A percentile compares a stretch with the other conserved stretches of the same genome.
Evolutionary conservation across 768 basidiomycete genomes (phyloP).

Genomic region (Polyporus arcularius): DNA sequence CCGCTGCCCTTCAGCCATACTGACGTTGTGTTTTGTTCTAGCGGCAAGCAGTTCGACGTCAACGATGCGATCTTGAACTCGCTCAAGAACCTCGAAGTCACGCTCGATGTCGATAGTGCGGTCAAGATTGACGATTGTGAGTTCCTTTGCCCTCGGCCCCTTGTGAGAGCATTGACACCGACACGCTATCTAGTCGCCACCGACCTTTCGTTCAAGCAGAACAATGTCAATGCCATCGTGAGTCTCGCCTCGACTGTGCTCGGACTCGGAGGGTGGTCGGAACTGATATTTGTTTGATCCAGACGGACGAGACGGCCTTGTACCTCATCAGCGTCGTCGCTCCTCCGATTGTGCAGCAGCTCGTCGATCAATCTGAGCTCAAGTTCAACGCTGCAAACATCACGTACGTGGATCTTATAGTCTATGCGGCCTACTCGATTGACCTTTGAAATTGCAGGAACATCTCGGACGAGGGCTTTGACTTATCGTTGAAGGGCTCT

Average conservation of each 20-base stretch:
- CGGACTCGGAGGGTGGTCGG: no score
- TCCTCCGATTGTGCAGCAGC: conserved; percentile 61
- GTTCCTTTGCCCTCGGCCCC: neutral
- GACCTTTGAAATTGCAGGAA: no score
- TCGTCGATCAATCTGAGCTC: conserved; percentile 59
- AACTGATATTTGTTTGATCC: neutral
- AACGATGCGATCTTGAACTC: conserved; percentile 62
- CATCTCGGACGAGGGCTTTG: conserved; percentile 58
- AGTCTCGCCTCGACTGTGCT: conserved; percentile 16
- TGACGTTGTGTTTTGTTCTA: conserved; percentile 23
- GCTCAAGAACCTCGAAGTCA: conserved; percentile 57
- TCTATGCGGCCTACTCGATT: no score
- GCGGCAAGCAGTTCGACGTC: conserved; percentile 68
- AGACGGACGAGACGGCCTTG: conserved; percentile 65
- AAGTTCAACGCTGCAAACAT: conserved; percentile 61
- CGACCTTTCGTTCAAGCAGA: conserved; percentile 58
- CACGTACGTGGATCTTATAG: conserved; percentile 17
- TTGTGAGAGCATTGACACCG: neutral
- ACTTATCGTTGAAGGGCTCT: conserved; percentile 59
- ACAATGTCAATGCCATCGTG: conserved; percentile 55
- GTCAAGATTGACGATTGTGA: conserved; percentile 69
- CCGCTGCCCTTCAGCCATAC: neutral
- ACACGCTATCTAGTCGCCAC: conserved; percentile 45
- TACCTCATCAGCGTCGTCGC: conserved; percentile 75
- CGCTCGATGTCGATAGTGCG: conserved; percentile 53